Percentiles rank a stretch among this genome's conserved stretches.
Conservation (phyloP, 352 stramenopile genomes). For the Vaucheria bursata region DNA sequence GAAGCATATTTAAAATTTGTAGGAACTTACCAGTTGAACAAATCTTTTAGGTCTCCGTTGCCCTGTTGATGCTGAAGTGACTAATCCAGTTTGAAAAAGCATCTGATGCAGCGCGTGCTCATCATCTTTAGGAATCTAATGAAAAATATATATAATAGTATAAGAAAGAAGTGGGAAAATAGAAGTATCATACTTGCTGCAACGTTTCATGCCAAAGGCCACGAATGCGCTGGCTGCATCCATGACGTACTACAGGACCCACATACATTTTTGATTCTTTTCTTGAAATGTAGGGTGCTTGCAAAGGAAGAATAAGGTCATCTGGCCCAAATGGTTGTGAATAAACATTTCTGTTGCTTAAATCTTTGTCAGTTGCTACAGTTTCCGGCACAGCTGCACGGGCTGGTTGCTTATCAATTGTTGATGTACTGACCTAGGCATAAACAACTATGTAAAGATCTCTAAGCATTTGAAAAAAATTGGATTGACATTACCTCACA, state of each 20-base stretch:
- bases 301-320: background rate
- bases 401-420: background rate
- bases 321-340: background rate
- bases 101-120: constrained; percentile 1
- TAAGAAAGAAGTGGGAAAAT: too few species aligned
- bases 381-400: background rate
- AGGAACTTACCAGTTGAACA: background rate
- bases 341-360: constrained; percentile 22
- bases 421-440: background rate
- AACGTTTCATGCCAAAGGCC: background rate
- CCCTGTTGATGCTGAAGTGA: background rate
- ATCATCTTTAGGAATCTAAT: constrained; percentile 3
- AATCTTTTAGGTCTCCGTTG: background rate
- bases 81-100: background rate
- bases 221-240: background rate
- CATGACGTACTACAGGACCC: background rate
- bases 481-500: too few species aligned
- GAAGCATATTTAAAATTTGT: too few species aligned
- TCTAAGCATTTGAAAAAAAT: too few species aligned
- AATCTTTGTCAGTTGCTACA: constrained; percentile 14
- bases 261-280: background rate
- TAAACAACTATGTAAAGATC: too few species aligned
- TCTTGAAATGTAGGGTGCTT: too few species aligned
- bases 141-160: too few species aligned
- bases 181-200: background rate